Evolutionary conservation across 2,329 filamentous ascomycete genomes (phyloP).

Genomic region (Clonostachys chloroleuca): DNA sequence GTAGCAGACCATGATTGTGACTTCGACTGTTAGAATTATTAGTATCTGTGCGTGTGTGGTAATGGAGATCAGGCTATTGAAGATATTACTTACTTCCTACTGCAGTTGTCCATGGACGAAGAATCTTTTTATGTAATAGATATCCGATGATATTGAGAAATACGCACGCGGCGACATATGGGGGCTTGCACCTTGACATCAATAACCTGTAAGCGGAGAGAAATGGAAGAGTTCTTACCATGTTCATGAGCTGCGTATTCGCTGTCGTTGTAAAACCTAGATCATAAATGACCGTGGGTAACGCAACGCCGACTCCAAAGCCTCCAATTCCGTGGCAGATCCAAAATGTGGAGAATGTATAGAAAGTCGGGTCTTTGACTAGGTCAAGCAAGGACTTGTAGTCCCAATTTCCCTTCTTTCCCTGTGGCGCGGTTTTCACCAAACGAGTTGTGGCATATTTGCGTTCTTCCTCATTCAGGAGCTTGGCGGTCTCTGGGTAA

Average conservation of each 20-base stretch:
- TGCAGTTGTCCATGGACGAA: constrained; percentile 15
- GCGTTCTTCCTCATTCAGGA: constrained; percentile 11
- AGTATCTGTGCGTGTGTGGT: not conserved
- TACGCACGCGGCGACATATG: constrained; percentile 13
- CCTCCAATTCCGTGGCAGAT: constrained; percentile 18
- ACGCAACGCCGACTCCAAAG: constrained; percentile 16
- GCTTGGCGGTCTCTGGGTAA: constrained; percentile 14
- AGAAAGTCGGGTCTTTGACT: constrained; percentile 11
- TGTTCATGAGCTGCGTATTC: constrained; percentile 18
- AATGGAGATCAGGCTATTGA: not conserved
- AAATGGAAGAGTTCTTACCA: constrained; percentile 4
- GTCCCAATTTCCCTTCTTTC: constrained; percentile 12
- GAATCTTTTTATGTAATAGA: constrained; percentile 10
- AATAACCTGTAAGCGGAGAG: too few species aligned
- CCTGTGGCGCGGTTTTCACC: constrained; percentile 11
- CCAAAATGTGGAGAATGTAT: constrained; percentile 16
- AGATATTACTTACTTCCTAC: constrained; percentile 2
- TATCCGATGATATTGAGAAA: constrained; percentile 13
- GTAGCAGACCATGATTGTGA: constrained; percentile 27
- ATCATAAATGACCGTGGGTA: constrained; percentile 18
- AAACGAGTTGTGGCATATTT: constrained; percentile 11
- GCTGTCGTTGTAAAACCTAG: constrained; percentile 16
- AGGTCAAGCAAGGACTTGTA: constrained; percentile 1
- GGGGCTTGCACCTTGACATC: constrained; percentile 4
- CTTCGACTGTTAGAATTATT: constrained; percentile 13